Evolutionary conservation across 176 grass and related monocot species (phyloP), one percentile per base, ranked within the genome.

Genomic region (Cenchrus fungigraminus): DNA sequence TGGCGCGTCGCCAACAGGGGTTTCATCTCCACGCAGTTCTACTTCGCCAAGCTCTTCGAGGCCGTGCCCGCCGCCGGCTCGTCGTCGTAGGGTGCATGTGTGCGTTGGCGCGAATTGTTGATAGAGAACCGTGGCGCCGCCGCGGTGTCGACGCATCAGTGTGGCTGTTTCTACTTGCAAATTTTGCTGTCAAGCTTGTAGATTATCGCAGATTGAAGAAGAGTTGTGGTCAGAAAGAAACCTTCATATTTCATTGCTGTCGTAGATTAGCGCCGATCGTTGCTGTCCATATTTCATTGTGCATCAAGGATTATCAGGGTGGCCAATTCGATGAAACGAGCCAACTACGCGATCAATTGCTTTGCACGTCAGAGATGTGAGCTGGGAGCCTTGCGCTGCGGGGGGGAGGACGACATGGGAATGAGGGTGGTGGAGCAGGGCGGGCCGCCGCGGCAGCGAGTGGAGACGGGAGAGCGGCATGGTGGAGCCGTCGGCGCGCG

Each of bases 11-110:
- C 57, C 63, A 94, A 94, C 55, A 82, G 84, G 1, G 96, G 93
- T 6, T 87, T 94, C 79, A 95, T 98, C 83, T 89, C 89, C 58
- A 98, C 96, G 65, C 96, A 95, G 87, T 98, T 98, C 88, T 98
- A 98, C 90, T 98, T 98, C 68, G 89, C 96, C 60, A 98, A 95
- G 55, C 86, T 98, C 68, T 73, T 87, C 43, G 93, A 98, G 65
- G 93, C 96, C 28, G 91, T 94, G 67, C 93, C 96, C 1, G 68
- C 83, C 14, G 8, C 87, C 74, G 53, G 37, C 37, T 34, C 84
- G 14, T 88, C 46, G 74, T 29, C 50, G 42, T 16, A 2, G 85
- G 42, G 20, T n/a, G 40, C 22, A 4, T 13, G n/a, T 15, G 29
- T 58, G 57, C 37, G 3, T 16, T 68, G 52, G 13, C 61, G 61